Conservation (phyloP, 177 flowering plant genomes). For the Vitis hybrid region DNA sequence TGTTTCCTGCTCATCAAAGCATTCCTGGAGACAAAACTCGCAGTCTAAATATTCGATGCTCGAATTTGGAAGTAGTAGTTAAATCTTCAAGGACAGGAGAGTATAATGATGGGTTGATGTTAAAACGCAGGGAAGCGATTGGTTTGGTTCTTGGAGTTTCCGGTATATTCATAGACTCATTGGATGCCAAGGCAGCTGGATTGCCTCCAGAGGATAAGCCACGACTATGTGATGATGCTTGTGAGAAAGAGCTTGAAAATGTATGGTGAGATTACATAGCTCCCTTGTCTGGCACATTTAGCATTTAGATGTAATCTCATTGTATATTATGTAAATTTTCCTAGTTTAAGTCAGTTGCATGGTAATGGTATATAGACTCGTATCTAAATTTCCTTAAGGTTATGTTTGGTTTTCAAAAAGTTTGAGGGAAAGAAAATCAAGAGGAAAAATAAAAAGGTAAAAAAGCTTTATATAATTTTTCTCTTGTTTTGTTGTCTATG, state of each 20-base stretch:
- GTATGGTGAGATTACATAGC: slow-evolving; percentile 87
- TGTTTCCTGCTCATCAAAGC: slow-evolving; percentile 15
- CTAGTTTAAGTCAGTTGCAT: too few species aligned
- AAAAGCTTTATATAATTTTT: too few species aligned
- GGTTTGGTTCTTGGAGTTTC: slow-evolving; percentile 44
- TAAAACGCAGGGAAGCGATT: slow-evolving; percentile 51
- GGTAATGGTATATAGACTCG: too few species aligned
- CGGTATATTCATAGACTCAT: slow-evolving; percentile 27
- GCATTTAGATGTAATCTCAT: background rate
- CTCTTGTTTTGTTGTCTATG: too few species aligned
- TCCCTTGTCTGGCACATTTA: slow-evolving; percentile 15
- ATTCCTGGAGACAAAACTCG: slow-evolving; percentile 14
- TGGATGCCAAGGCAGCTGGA: slow-evolving; percentile 66
- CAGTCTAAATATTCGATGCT: slow-evolving; percentile 20
- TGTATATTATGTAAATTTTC: too few species aligned
- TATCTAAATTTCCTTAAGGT: too few species aligned
- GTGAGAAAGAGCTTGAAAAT: slow-evolving; percentile 98
- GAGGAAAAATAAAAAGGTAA: too few species aligned
- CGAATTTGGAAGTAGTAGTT: slow-evolving; percentile 13
- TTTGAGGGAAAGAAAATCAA: too few species aligned
- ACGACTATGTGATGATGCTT: slow-evolving; percentile 66
- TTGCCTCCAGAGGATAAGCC: slow-evolving; percentile 90
- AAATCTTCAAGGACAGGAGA: slow-evolving; percentile 19
- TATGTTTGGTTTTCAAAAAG: too few species aligned
- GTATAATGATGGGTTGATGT: slow-evolving; percentile 2